phyloP scores from a whole-genome alignment of 768 basidiomycete species.

The Boletus huronensis region DNA sequence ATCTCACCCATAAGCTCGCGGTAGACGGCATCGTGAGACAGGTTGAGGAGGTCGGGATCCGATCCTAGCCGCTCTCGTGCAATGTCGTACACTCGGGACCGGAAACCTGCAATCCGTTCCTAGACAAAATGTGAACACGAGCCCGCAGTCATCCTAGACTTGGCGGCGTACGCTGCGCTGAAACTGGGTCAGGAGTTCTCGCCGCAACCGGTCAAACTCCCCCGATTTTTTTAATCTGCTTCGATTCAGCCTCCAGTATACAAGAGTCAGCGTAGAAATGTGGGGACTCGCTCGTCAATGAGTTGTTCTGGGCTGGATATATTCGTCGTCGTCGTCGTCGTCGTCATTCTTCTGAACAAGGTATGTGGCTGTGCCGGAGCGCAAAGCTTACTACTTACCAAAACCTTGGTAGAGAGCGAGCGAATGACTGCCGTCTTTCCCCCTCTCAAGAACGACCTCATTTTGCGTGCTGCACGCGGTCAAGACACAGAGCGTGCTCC shows the following conservation, averaged over 20 bases:
- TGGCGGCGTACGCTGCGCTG: conserved; percentile 51
- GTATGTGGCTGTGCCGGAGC: conserved; percentile 12
- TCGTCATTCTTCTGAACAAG: background rate
- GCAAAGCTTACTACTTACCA: background rate
- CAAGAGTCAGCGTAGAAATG: too few species aligned
- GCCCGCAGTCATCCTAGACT: background rate
- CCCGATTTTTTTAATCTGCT: conserved; percentile 75
- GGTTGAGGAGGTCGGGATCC: conserved; percentile 51
- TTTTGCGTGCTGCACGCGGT: conserved; percentile 87
- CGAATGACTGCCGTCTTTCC: conserved; percentile 53
- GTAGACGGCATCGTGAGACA: conserved; percentile 50
- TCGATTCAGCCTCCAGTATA: background rate
- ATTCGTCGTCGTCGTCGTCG: conserved; percentile 36
- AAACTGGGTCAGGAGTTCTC: conserved; percentile 60
- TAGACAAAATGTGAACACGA: conserved; percentile 19
- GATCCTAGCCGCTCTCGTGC: conserved; percentile 51
- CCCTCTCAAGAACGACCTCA: conserved; percentile 78
- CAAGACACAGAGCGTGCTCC: conserved; percentile 88
- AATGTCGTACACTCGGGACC: conserved; percentile 58
- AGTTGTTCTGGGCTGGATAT: conserved; percentile 59
- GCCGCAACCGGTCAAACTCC: conserved; percentile 70
- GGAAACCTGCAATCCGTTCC: conserved; percentile 52
- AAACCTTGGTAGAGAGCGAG: background rate
- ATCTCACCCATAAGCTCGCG: conserved; percentile 69
- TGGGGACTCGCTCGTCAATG: conserved; percentile 53